These are phyloP conservation scores for Solanum pimpinellifolium DNA, from an alignment of 257 asterid genomes.

Conservation along the genomic window DNA sequence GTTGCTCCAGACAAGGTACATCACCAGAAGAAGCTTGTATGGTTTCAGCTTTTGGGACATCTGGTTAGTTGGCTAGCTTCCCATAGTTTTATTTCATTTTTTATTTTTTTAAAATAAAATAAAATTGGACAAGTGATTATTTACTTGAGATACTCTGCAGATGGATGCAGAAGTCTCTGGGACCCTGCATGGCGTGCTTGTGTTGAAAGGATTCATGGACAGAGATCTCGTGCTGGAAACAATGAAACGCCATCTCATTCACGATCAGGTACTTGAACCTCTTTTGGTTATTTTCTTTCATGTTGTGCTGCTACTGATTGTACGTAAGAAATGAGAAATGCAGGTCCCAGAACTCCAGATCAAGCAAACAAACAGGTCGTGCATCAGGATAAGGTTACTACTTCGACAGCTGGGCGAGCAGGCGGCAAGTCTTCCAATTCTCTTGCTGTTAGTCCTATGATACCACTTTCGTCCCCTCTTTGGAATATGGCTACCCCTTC, in stretches of 20 bases:
- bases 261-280: constrained; percentile 45
- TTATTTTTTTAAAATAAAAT: not conserved
- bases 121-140: not conserved
- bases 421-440: constrained; percentile 45
- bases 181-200: constrained; percentile 86
- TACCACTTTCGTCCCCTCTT: constrained; percentile 78
- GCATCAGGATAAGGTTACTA: constrained; percentile 39
- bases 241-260: constrained; percentile 47
- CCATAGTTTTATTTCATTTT: not conserved
- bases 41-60: constrained; percentile 84
- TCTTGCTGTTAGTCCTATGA: constrained; percentile 43
- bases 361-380: constrained; percentile 33
- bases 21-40: constrained; percentile 96
- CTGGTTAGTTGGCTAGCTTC: constrained; percentile 25
- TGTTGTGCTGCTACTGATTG: constrained; percentile 3
- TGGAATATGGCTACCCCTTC: constrained; percentile 81
- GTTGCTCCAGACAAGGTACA: constrained; percentile 72
- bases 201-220: constrained; percentile 51
- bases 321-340: constrained; percentile 13
- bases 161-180: constrained; percentile 79
- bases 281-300: not conserved
- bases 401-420: constrained; percentile 36
- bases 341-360: constrained; percentile 58
- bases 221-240: constrained; percentile 34
- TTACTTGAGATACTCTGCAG: constrained; percentile 17